Evolutionary conservation across 306 rosid species (phyloP).

Genomic region (Quercus glauca): DNA sequence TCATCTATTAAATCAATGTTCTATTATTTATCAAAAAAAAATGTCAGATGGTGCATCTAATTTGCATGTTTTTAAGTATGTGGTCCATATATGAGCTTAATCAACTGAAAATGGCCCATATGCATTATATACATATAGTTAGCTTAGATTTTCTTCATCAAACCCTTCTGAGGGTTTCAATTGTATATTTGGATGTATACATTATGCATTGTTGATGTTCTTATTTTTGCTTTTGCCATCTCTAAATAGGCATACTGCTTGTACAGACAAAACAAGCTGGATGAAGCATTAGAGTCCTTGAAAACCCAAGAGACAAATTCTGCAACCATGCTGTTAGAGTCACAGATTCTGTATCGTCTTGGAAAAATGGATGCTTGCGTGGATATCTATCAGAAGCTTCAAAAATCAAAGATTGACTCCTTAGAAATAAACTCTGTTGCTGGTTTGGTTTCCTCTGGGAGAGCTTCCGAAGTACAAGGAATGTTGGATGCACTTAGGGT

Average conservation of each 20-base stretch:
- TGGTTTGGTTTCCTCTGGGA: conserved; percentile 75
- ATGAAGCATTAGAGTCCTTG: conserved; percentile 75
- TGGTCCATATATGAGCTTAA: not conserved
- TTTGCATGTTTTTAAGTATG: not conserved
- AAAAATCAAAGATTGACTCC: conserved; percentile 69
- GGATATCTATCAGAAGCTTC: conserved; percentile 87
- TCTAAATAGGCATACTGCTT: conserved; percentile 86
- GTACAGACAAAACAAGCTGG: conserved; percentile 87
- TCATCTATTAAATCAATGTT: conserved; percentile 35
- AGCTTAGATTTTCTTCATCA: not conserved
- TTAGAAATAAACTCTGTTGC: conserved; percentile 86
- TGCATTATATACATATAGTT: not conserved
- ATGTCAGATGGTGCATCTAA: not conserved
- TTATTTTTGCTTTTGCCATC: conserved; percentile 22
- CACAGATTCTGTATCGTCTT: conserved; percentile 85
- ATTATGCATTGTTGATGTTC: conserved; percentile 20
- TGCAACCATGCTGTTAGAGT: conserved; percentile 67
- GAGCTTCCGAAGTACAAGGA: conserved; percentile 81
- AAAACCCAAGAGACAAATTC: conserved; percentile 55
- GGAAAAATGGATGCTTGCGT: conserved; percentile 88
- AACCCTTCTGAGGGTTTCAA: conserved; percentile 1
- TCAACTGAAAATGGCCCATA: not conserved
- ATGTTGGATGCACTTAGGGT: conserved; percentile 65
- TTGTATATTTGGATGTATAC: not conserved
- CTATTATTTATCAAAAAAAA: conserved; percentile 21